Evolutionary conservation across 2,329 filamentous ascomycete genomes (phyloP).

Genomic region (Nigrospora oryzae): DNA sequence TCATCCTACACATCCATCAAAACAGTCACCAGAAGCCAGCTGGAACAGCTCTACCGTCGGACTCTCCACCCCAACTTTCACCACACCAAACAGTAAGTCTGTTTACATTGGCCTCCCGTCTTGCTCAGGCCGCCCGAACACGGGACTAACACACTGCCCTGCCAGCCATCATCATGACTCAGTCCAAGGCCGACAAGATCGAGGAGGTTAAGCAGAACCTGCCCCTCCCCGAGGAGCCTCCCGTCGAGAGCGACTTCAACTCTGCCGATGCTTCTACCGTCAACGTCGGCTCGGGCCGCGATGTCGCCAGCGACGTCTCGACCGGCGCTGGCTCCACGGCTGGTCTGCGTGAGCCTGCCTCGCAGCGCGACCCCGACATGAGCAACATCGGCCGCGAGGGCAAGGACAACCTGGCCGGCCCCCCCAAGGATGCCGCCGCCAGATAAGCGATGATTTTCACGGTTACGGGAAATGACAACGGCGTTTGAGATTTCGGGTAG

Average conservation of each 20-base stretch:
- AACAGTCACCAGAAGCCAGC: no score
- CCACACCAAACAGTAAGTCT: neutral
- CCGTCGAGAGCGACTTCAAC: slow-evolving; percentile 70
- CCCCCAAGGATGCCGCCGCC: slow-evolving; percentile 52
- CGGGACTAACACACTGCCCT: neutral
- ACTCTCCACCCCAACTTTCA: neutral
- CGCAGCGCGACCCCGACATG: slow-evolving; percentile 46
- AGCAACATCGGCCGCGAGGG: slow-evolving; percentile 56
- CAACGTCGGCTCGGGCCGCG: slow-evolving; percentile 57
- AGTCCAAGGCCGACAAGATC: slow-evolving; percentile 57
- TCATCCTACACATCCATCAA: neutral
- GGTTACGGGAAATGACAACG: neutral
- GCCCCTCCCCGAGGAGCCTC: slow-evolving; percentile 71
- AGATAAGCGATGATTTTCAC: neutral
- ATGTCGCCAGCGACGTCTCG: slow-evolving; percentile 43
- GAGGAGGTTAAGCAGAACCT: slow-evolving; percentile 63
- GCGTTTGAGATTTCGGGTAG: neutral
- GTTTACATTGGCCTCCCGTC: neutral
- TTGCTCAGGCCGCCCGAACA: neutral
- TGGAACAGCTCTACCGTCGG: neutral
- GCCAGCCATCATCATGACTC: slow-evolving; percentile 23
- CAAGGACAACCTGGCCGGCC: slow-evolving; percentile 44
- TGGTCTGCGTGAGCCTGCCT: slow-evolving; percentile 51
- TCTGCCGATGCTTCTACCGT: slow-evolving; percentile 60
- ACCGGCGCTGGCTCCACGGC: slow-evolving; percentile 36